phyloP scores from a whole-genome alignment of 1,284 basidiomycete genomes.

The Heimioporus punctisporus region DNA sequence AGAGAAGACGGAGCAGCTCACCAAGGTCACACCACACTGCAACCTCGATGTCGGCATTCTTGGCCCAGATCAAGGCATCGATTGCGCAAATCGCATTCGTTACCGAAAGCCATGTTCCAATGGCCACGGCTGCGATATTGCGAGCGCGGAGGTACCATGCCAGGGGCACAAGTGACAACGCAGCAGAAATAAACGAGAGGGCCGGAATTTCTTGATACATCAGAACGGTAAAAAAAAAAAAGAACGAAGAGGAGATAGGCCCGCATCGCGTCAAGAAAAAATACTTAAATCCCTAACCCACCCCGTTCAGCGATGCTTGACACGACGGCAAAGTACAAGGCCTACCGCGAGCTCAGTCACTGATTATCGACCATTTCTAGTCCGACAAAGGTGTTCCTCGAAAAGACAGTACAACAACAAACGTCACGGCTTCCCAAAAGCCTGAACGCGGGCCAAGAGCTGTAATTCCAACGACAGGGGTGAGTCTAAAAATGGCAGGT shows the following conservation, averaged over 20 bases:
- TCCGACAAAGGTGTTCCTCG: conserved; percentile 22
- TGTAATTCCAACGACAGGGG: conserved; percentile 10
- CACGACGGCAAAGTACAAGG: conserved; percentile 18
- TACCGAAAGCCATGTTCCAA: conserved; percentile 34
- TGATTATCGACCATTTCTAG: conserved; percentile 1
- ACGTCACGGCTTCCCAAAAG: conserved; percentile 6
- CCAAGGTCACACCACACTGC: conserved; percentile 39
- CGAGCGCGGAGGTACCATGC: conserved; percentile 43
- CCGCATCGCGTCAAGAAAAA: not conserved
- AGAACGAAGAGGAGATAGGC: conserved; percentile 13
- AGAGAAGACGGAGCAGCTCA: conserved; percentile 26
- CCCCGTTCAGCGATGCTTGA: not conserved
- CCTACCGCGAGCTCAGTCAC: too few species aligned
- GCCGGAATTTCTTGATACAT: conserved; percentile 52
- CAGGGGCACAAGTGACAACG: conserved; percentile 40
- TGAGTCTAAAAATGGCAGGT: conserved; percentile 21
- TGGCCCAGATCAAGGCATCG: conserved; percentile 34
- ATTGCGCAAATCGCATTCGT: conserved; percentile 31
- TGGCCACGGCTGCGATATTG: conserved; percentile 50
- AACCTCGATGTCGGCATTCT: conserved; percentile 17
- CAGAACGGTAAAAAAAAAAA: conserved; percentile 8
- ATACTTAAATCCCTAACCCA: conserved; percentile 18
- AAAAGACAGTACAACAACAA: conserved; percentile 25
- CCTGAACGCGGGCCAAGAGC: not conserved
- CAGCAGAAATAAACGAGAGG: conserved; percentile 50